Evolutionary conservation across 2,329 filamentous ascomycete genomes (phyloP), one percentile per base, ranked within the genome.

Genomic region (Hymenoscyphus salicellus): DNA sequence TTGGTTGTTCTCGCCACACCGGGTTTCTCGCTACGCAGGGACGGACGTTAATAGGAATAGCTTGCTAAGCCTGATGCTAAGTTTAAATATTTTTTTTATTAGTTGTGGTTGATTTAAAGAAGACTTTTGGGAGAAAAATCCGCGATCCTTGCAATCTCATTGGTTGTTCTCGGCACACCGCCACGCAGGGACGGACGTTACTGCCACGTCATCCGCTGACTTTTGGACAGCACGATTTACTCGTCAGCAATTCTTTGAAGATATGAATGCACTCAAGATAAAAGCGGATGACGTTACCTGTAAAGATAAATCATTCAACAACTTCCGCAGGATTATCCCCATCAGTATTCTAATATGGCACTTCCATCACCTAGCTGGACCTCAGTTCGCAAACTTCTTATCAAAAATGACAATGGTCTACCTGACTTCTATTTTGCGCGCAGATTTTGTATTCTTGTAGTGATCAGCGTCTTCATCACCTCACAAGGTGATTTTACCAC

Each of bases 221-320:
- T 57, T 57, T 57, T 57, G 55, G 55, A 57, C 55, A 57, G 23
- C 55, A 57, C 55, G 55, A 28, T 57, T 57, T 57, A 57, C 55
- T 57, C 17, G 8, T 57, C 23, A 57, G 55, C 55, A 57, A 57
- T 57, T 57, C 55, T 57, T 57, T 20, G 28, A 57, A 57, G 20
- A 57, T 33, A 57, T 33, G 55, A 57, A 57, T 28, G 17, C 55
- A 57, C 23, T 57, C 55, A 57, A 28, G 55, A 57, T 57, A n/a
- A 57, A 57, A 28, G 6, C 55, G 20, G 7, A 57, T 57, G 55
- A 57, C 55, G 7, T 28, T 28, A 57, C 30, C 30, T 57, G 23
- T 33, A 57, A 57, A 57, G 55, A 57, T 57, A 57, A 57, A 57
- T 57, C 8, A 57, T 57, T 57, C 55, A 57, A 57, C 55, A 57